Evolutionary conservation across 768 basidiomycete genomes (phyloP), one percentile per base, ranked within the genome.

Genomic region (Trametes cinnabarina): DNA sequence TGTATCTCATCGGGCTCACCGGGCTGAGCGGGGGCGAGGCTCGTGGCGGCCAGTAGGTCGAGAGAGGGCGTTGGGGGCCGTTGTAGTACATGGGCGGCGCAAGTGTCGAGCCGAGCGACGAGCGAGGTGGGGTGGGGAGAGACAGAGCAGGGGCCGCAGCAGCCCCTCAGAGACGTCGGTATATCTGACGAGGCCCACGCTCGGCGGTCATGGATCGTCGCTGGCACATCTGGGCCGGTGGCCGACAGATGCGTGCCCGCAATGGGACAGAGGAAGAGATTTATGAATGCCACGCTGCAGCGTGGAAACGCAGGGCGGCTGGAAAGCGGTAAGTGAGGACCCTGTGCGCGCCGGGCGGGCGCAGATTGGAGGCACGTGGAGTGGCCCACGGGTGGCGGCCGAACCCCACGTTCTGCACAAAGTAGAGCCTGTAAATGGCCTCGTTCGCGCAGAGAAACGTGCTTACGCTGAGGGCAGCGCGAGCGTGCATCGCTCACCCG

Each of bases 281-380:
- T 40, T 52, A 69, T 69, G 66, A 69, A 69, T 64, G 40, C 17
- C 68, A 66, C 66, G 68, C 60, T 68, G 67, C 63, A 64, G 55
- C 57, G 63, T 60, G 58, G 57, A 47, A 58, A 61, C 46, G 12
- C 22, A 26, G 25, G 17, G 26, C 14, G 23, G 4, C 10, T 3
- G 46, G 17, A 60, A 63, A 56, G 60, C 56, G 62, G 64, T 40
- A 65, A 41, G 53, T 51, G 47, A 2, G 60, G 47, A 34, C 61
- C 59, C 32, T 41, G 44, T 37, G 52, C 44, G 56, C 43, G 42
- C 47, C 46, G 35, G 42, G 40, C 46, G 40, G 46, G 57, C 23
- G 39, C 23, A 42, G 48, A 63, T 59, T 59, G 54, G 57, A 57
- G 19, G 49, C 66, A 66, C 66, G 66, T 66, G 66, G 57, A 49